Percentiles rank a stretch among this genome's conserved stretches.
phyloP scores from a whole-genome alignment of 768 basidiomycete species.

The Pluteus cervinus region DNA sequence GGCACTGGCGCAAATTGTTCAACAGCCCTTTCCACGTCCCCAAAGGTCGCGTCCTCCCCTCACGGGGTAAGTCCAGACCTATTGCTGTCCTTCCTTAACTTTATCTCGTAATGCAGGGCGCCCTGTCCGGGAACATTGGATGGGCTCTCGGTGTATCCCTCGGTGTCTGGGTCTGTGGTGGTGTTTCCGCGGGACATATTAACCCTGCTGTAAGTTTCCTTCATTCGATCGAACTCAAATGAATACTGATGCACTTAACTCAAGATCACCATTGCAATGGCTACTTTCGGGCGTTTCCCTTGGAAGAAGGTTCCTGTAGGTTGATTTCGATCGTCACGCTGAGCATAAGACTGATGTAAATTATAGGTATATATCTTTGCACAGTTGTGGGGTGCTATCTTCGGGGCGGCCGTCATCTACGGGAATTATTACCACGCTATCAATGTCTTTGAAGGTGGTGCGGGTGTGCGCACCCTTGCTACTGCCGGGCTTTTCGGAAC shows the following conservation, averaged over 20 bases:
- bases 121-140: constrained; percentile 43
- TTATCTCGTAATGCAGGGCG: constrained; percentile 26
- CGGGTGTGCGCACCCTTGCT: constrained; percentile 42
- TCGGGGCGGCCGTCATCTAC: constrained; percentile 57
- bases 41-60: constrained; percentile 36
- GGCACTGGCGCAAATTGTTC: constrained; percentile 56
- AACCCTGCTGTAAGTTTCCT: constrained; percentile 54
- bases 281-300: constrained; percentile 67
- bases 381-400: constrained; percentile 58
- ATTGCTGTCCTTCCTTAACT: neutral
- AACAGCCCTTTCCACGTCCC: constrained; percentile 40
- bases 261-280: constrained; percentile 65
- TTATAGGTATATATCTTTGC: constrained; percentile 45
- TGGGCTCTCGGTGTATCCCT: constrained; percentile 58
- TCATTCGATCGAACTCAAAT: neutral
- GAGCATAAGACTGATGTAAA: neutral
- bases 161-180: constrained; percentile 62
- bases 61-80: constrained; percentile 45
- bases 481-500: constrained; percentile 58
- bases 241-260: constrained; percentile 1
- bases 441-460: constrained; percentile 55
- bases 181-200: constrained; percentile 70
- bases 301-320: constrained; percentile 71
- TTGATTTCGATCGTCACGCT: neutral
- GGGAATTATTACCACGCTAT: constrained; percentile 70